Percentiles rank a stretch among this genome's conserved stretches.
Evolutionary conservation across 768 basidiomycete species (phyloP).

Genomic region (Botryobasidium botryosum): DNA sequence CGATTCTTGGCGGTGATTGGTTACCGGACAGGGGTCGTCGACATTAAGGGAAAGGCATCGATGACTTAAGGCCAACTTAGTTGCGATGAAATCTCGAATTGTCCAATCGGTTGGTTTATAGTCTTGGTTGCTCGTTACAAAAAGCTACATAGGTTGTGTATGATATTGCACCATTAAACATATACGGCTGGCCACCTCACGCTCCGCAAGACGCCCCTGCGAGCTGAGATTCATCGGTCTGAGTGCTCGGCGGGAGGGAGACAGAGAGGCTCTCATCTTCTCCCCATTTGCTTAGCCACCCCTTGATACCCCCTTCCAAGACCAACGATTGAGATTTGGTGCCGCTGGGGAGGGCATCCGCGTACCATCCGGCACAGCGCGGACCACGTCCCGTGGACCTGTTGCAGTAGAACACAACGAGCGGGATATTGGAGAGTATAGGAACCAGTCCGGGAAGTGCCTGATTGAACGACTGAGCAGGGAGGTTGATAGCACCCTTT

Average conservation of each 20-base stretch:
- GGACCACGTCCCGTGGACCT: conserved; percentile 4
- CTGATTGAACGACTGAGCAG: conserved; percentile 28
- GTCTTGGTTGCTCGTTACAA: too few relatives aligned
- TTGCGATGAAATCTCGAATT: too few relatives aligned
- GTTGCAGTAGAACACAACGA: conserved; percentile 14
- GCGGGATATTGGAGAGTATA: conserved; percentile 16
- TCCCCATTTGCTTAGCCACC: background rate
- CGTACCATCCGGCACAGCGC: conserved; percentile 7
- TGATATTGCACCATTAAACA: too few relatives aligned
- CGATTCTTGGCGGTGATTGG: conserved; percentile 13
- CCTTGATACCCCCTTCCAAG: conserved; percentile 4
- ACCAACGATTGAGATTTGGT: background rate
- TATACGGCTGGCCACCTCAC: too few relatives aligned
- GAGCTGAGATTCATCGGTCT: too few relatives aligned
- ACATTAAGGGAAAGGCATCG: too few relatives aligned
- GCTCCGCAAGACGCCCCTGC: too few relatives aligned
- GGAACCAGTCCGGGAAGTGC: conserved; percentile 21
- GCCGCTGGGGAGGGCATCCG: background rate
- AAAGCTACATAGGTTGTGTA: too few relatives aligned
- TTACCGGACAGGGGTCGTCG: too few relatives aligned
- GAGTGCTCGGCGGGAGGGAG: too few relatives aligned
- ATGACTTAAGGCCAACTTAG: too few relatives aligned
- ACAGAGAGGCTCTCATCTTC: background rate
- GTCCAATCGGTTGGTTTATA: too few relatives aligned
- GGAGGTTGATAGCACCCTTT: conserved; percentile 26